A percentile compares a stretch with the other conserved stretches of the same genome.
Conservation (phyloP, 805 yeast species). For the Candida sphagnicola region DNA sequence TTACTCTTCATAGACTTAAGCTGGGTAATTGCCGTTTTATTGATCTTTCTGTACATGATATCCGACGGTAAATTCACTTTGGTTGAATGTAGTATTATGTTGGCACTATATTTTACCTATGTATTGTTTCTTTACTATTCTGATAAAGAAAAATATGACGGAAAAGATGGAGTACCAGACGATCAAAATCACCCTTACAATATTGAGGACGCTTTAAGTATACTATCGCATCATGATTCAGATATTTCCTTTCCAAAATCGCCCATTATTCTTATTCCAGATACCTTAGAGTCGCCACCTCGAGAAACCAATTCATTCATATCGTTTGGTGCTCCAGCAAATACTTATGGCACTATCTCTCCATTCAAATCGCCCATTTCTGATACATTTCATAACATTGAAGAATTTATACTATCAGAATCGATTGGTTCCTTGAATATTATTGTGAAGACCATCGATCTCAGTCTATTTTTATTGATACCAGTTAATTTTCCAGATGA, state of each 20-base stretch:
- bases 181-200: slow-evolving; percentile 12
- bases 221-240: slow-evolving; percentile 15
- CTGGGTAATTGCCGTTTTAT: slow-evolving; percentile 24
- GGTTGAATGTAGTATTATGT: slow-evolving; percentile 26
- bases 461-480: slow-evolving; percentile 3
- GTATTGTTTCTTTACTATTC: slow-evolving; percentile 18
- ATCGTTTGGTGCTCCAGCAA: neutral
- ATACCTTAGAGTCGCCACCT: neutral
- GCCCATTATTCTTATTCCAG: neutral
- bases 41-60: slow-evolving; percentile 23
- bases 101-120: slow-evolving; percentile 18
- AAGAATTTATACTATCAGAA: slow-evolving; percentile 1
- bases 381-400: slow-evolving; percentile 1
- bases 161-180: neutral
- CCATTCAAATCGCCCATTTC: neutral
- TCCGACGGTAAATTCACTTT: slow-evolving; percentile 32
- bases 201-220: slow-evolving; percentile 20
- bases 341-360: neutral
- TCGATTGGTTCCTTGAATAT: slow-evolving; percentile 1
- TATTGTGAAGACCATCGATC: slow-evolving; percentile 4
- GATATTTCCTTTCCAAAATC: neutral
- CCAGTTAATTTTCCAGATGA: slow-evolving; percentile 5
- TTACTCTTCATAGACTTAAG: slow-evolving; percentile 22
- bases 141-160: slow-evolving; percentile 12
- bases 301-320: neutral